phyloP scores from a whole-genome alignment of 495 filamentous ascomycete species.

The Aspergillus haitiensis region DNA sequence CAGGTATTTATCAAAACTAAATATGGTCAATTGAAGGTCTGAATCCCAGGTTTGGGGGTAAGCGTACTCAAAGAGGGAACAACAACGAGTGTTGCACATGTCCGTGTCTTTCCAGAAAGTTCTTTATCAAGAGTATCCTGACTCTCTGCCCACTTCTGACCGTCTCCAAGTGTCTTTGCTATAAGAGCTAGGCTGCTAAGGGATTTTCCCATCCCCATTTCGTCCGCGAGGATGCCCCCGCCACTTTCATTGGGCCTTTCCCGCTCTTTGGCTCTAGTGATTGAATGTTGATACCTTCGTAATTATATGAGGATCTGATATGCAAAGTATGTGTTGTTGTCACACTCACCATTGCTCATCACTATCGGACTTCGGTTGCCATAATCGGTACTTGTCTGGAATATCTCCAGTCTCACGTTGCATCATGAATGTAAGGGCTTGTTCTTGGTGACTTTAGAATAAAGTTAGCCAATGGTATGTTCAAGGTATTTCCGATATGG shows the following conservation, averaged over 20 bases:
- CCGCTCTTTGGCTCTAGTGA: not conserved
- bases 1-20: slow-evolving; percentile 12
- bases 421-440: slow-evolving; percentile 7
- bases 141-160: not conserved
- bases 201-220: slow-evolving; percentile 16
- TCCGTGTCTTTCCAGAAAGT: not conserved
- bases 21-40: not conserved
- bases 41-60: not conserved
- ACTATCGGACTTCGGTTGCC: not conserved
- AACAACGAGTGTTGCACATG: slow-evolving; percentile 10
- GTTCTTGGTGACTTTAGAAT: slow-evolving; percentile 8
- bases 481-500: not conserved
- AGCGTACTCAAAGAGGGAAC: slow-evolving; percentile 5
- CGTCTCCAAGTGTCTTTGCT: slow-evolving; percentile 5
- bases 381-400: slow-evolving; percentile 2
- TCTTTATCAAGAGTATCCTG: not conserved
- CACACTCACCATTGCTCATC: not conserved
- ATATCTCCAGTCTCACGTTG: slow-evolving; percentile 14
- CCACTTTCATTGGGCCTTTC: slow-evolving; percentile 5
- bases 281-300: slow-evolving; percentile 7
- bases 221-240: slow-evolving; percentile 9
- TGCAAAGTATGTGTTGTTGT: not conserved
- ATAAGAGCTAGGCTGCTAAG: slow-evolving; percentile 6
- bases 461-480: not conserved
- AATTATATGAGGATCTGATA: not conserved